Percentiles rank a stretch among this genome's conserved stretches.
Evolutionary conservation across 2,329 filamentous ascomycete species (phyloP).

Genomic region (Calonectria hongkongensis): DNA sequence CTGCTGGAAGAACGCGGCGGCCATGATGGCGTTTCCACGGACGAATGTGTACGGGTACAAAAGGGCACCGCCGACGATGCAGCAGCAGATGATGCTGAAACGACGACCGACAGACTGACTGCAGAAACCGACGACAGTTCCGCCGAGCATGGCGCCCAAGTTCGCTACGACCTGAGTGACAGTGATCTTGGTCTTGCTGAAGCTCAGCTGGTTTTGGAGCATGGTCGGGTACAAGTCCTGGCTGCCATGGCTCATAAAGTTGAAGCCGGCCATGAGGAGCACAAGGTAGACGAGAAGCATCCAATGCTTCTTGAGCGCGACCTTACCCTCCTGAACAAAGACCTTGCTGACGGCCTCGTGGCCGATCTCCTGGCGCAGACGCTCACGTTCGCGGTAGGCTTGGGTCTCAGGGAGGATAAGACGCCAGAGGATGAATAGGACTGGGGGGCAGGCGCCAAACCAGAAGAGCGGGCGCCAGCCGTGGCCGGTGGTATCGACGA

Average conservation of each 20-base stretch:
- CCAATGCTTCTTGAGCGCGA: slow-evolving; percentile 88
- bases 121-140: slow-evolving; percentile 79
- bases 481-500: slow-evolving; percentile 85
- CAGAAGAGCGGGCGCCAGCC: slow-evolving; percentile 91
- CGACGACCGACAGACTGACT: slow-evolving; percentile 82
- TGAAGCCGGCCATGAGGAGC: slow-evolving; percentile 92
- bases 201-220: slow-evolving; percentile 73
- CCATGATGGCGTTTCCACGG: slow-evolving; percentile 78
- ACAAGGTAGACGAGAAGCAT: slow-evolving; percentile 87
- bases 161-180: slow-evolving; percentile 84
- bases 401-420: slow-evolving; percentile 87
- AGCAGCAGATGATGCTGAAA: slow-evolving; percentile 80
- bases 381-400: slow-evolving; percentile 80
- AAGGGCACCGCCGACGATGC: slow-evolving; percentile 81
- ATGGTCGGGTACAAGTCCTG: slow-evolving; percentile 78
- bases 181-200: slow-evolving; percentile 74
- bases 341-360: slow-evolving; percentile 63
- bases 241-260: slow-evolving; percentile 90
- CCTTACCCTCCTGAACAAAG: slow-evolving; percentile 85
- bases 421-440: slow-evolving; percentile 87
- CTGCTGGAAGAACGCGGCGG: slow-evolving; percentile 89
- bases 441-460: slow-evolving; percentile 89
- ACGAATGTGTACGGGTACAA: slow-evolving; percentile 90
- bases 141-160: slow-evolving; percentile 81
- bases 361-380: slow-evolving; percentile 70